phyloP scores from a whole-genome alignment of 192 early-diverging fungal genomes.

The Globomyces pollinis-pini region DNA sequence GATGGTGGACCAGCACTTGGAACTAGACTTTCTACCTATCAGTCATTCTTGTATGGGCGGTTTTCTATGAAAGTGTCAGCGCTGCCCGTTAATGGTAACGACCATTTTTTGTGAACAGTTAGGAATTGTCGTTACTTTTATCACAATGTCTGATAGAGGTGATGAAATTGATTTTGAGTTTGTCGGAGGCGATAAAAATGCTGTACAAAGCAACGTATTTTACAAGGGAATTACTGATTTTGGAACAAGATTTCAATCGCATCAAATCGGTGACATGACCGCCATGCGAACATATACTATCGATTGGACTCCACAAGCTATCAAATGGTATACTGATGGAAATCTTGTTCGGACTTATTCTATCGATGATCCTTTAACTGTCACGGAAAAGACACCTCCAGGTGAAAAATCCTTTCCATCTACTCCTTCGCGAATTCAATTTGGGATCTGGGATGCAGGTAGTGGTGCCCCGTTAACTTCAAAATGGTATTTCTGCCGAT shows the following conservation, averaged over 20 bases:
- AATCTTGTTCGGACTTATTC: conserved; percentile 3
- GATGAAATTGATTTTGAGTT: conserved; percentile 48
- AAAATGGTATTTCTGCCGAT: too few relatives aligned
- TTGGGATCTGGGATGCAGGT: background rate
- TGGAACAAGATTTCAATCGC: background rate
- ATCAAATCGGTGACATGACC: background rate
- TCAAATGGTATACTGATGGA: conserved; percentile 28
- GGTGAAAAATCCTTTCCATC: background rate
- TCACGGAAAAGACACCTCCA: background rate
- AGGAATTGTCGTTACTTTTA: conserved; percentile 11
- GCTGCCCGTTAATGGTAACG: too few relatives aligned
- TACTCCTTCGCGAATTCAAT: background rate
- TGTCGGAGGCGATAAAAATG: conserved; percentile 10
- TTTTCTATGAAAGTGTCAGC: too few relatives aligned
- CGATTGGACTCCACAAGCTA: conserved; percentile 25
- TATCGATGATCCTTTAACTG: background rate
- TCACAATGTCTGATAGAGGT: conserved; percentile 5
- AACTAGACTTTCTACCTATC: too few relatives aligned
- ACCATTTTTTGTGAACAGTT: too few relatives aligned
- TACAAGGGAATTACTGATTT: conserved; percentile 23
- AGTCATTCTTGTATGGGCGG: too few relatives aligned
- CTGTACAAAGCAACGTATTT: conserved; percentile 33
- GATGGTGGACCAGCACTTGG: too few relatives aligned
- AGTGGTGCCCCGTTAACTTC: too few relatives aligned
- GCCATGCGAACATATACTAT: conserved; percentile 17